phyloP scores from a whole-genome alignment of 805 yeast genomes.

The Hanseniaspora thailandica region DNA sequence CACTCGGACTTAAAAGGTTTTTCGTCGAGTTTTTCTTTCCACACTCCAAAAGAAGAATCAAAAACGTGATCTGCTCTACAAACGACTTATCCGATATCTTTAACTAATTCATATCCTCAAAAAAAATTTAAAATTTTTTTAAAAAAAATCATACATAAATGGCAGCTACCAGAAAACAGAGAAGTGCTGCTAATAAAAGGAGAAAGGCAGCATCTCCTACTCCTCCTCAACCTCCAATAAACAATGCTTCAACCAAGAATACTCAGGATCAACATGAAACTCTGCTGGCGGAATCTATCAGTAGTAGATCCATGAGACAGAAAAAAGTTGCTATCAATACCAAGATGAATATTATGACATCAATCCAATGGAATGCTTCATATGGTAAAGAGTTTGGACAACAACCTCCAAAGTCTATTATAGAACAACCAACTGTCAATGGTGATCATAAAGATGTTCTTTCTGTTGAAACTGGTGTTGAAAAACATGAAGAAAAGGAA shows the following conservation, averaged over 20 bases:
- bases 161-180: conserved; percentile 14
- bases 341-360: conserved; percentile 9
- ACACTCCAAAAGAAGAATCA: neutral
- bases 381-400: conserved; percentile 1
- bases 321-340: conserved; percentile 10
- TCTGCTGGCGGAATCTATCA: conserved; percentile 8
- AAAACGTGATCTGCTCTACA: neutral
- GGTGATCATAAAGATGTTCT: conserved; percentile 58
- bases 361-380: conserved; percentile 3
- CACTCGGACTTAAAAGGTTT: neutral
- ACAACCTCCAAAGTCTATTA: conserved; percentile 13
- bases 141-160: neutral
- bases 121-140: neutral
- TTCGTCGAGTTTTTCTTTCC: neutral
- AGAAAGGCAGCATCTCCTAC: neutral
- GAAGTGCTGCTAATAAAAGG: neutral
- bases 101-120: neutral
- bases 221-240: neutral
- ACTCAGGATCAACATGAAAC: neutral
- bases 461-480: conserved; percentile 97
- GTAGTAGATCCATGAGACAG: conserved; percentile 14
- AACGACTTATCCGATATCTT: neutral
- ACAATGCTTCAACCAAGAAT: neutral
- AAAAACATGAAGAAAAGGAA: conserved; percentile 93
- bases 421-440: conserved; percentile 14